Conservation (phyloP, 192 early-diverging fungal species). For the Neocallimastix lanati region DNA sequence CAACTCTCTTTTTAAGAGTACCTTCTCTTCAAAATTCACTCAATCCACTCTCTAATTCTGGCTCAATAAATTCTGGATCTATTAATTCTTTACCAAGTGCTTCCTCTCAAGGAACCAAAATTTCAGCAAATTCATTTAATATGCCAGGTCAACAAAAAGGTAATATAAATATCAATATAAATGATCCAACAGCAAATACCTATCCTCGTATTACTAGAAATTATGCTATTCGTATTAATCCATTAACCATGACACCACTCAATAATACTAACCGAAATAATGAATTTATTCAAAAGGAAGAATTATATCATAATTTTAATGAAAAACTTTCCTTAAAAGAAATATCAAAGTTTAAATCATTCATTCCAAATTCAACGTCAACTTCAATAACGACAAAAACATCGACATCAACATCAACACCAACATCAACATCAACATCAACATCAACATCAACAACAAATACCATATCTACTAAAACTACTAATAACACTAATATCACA, state of each 20-base stretch:
- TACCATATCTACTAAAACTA: too few species aligned
- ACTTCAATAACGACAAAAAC: too few species aligned
- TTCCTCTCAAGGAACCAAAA: background rate
- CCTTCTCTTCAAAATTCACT: background rate
- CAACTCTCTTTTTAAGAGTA: background rate
- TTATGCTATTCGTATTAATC: background rate
- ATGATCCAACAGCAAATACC: background rate
- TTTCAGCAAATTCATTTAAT: too few species aligned
- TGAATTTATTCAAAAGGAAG: background rate
- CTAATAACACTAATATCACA: too few species aligned
- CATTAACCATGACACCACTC: background rate
- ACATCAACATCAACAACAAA: too few species aligned
- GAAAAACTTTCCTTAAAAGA: background rate
- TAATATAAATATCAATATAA: too few species aligned
- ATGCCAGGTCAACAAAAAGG: background rate
- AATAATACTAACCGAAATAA: background rate
- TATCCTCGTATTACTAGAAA: background rate
- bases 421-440: too few species aligned
- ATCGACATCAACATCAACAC: too few species aligned
- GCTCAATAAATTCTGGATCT: too few species aligned
- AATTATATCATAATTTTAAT: background rate
- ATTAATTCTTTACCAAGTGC: background rate
- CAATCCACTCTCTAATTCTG: background rate
- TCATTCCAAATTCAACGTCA: too few species aligned
- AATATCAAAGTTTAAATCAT: background rate